Evolutionary conservation across 2,329 filamentous ascomycete genomes (phyloP).

Genomic region (Achaetomium macrosporum): DNA sequence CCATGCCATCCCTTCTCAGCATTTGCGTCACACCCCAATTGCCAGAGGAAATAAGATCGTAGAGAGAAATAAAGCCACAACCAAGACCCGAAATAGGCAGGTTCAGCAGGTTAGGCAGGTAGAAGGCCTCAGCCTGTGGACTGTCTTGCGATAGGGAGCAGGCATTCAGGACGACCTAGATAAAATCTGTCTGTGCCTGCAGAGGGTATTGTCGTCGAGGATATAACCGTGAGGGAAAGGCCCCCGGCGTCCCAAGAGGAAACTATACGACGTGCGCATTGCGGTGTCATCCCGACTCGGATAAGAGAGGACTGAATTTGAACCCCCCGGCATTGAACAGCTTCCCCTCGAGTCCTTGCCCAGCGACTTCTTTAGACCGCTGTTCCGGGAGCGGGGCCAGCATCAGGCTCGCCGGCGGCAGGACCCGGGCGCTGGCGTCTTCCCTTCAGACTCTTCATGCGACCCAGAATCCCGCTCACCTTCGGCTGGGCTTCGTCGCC

Average conservation of each 20-base stretch:
- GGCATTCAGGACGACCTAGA: too few species aligned
- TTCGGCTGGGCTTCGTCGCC: constrained; percentile 33
- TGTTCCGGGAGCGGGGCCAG: constrained; percentile 31
- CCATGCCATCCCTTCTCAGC: too few species aligned
- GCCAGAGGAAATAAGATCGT: too few species aligned
- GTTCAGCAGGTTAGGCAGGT: too few species aligned
- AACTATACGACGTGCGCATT: too few species aligned
- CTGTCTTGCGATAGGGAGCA: too few species aligned
- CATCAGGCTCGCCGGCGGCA: constrained; percentile 24
- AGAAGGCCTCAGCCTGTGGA: too few species aligned
- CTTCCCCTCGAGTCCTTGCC: not conserved
- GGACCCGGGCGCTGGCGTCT: constrained; percentile 43
- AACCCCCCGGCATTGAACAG: not conserved
- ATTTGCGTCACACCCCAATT: too few species aligned
- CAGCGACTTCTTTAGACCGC: constrained; percentile 32
- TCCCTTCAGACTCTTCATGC: constrained; percentile 78
- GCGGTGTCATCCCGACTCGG: not conserved
- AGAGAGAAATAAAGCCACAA: too few species aligned
- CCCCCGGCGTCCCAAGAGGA: too few species aligned
- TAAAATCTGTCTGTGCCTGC: not conserved
- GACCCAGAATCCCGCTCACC: constrained; percentile 58
- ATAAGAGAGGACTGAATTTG: not conserved
- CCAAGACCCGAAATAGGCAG: too few species aligned
- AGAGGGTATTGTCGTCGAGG: not conserved
- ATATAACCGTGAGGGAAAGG: not conserved